Evolutionary conservation across 2,329 filamentous ascomycete genomes (phyloP).

Genomic region (Botrytis pseudocinerea): DNA sequence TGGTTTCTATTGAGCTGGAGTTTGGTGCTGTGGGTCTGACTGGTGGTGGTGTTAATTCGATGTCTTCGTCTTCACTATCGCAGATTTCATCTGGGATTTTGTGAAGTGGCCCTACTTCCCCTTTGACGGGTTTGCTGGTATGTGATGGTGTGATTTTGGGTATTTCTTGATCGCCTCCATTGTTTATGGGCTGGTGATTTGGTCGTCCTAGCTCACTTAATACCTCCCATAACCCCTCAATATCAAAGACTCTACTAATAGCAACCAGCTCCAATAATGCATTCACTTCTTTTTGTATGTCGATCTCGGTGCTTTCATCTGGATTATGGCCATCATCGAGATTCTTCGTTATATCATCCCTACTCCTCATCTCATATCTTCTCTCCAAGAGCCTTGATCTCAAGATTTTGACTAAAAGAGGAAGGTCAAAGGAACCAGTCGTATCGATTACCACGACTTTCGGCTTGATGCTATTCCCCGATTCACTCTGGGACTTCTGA

Average conservation of each 20-base stretch:
- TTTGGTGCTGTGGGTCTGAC: background rate
- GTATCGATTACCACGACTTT: conserved; percentile 39
- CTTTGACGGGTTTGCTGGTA: background rate
- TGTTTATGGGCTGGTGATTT: background rate
- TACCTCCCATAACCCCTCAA: conserved; percentile 59
- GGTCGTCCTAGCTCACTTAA: conserved; percentile 48
- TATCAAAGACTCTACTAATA: conserved; percentile 58
- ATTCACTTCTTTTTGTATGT: conserved; percentile 30
- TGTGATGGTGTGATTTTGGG: background rate
- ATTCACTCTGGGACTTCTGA: background rate
- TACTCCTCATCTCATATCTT: background rate
- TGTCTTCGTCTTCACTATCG: conserved; percentile 34
- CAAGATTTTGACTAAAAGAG: conserved; percentile 36
- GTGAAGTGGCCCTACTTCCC: background rate
- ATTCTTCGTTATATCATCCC: background rate
- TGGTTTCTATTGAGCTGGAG: conserved; percentile 24
- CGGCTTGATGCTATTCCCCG: conserved; percentile 9
- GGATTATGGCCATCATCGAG: background rate
- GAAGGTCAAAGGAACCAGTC: conserved; percentile 37
- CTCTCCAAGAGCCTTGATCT: conserved; percentile 27
- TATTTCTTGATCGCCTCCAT: background rate
- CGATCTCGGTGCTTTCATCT: background rate
- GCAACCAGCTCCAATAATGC: conserved; percentile 50
- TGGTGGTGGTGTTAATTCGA: background rate
- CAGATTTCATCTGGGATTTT: conserved; percentile 39